These are phyloP conservation scores for Breynia disticha DNA, from an alignment of 441 rosid species.

Conservation along the genomic window DNA sequence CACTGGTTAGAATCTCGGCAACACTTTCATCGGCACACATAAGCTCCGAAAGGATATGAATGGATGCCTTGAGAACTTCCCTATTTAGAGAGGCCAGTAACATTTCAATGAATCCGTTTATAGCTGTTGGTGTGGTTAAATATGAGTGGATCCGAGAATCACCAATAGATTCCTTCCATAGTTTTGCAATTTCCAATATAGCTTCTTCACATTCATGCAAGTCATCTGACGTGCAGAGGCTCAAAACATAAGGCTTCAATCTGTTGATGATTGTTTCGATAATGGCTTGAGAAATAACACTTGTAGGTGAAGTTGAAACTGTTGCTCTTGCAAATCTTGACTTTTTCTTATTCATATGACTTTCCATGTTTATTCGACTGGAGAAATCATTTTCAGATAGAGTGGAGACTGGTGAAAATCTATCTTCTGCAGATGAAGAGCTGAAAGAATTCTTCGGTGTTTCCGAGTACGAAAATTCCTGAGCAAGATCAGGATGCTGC, in stretches of 20 bases:
- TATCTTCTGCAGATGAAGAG: conserved; percentile 20
- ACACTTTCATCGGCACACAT: conserved; percentile 33
- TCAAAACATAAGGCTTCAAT: conserved; percentile 37
- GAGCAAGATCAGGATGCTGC: conserved; percentile 59
- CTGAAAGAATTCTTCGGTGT: conserved; percentile 35
- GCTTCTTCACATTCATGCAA: conserved; percentile 57
- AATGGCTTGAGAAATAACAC: conserved; percentile 54
- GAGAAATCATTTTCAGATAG: conserved; percentile 18
- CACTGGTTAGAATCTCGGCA: conserved; percentile 43
- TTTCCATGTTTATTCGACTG: conserved; percentile 15
- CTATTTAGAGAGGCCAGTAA: conserved; percentile 45
- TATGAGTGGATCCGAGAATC: conserved; percentile 43
- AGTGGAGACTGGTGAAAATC: conserved; percentile 10
- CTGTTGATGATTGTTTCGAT: conserved; percentile 40
- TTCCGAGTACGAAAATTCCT: conserved; percentile 43
- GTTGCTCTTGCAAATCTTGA: conserved; percentile 26
- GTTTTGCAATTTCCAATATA: conserved; percentile 38
- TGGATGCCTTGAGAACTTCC: conserved; percentile 38
- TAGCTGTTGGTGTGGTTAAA: conserved; percentile 36
- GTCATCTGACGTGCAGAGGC: conserved; percentile 53
- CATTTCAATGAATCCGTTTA: conserved; percentile 53
- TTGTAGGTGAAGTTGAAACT: conserved; percentile 43
- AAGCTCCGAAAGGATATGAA: conserved; percentile 43
- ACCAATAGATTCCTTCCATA: conserved; percentile 52
- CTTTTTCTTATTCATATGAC: conserved; percentile 20